Conservation (phyloP, 2,329 filamentous ascomycete species). For the Diaporthe longicolla region DNA sequence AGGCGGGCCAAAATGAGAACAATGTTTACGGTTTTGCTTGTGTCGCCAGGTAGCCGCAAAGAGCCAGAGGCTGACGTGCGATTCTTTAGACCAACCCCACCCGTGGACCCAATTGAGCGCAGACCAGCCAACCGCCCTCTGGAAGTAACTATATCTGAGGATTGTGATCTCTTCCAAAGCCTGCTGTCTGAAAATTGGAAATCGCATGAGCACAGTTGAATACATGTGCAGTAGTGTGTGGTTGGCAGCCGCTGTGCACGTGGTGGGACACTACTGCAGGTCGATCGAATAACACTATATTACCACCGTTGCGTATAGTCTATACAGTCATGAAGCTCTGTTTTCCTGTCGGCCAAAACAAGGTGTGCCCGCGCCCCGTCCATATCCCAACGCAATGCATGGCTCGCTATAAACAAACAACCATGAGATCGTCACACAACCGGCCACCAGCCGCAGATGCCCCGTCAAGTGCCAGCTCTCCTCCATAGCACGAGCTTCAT, state of each 20-base stretch:
- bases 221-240: neutral
- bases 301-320: constrained; percentile 23
- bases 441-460: neutral
- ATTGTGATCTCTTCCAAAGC: too few relatives aligned
- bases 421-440: constrained; percentile 21
- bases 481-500: neutral
- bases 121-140: neutral
- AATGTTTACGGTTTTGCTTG: constrained; percentile 26
- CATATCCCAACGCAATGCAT: constrained; percentile 38
- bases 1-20: neutral
- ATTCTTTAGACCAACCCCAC: constrained; percentile 34
- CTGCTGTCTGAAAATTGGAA: neutral
- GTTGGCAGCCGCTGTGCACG: neutral
- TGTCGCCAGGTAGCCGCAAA: constrained; percentile 28
- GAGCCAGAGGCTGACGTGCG: constrained; percentile 26
- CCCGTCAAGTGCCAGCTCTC: neutral
- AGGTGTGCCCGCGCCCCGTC: neutral
- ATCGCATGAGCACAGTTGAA: neutral
- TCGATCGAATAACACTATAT: neutral
- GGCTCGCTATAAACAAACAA: constrained; percentile 37
- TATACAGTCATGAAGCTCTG: constrained; percentile 24
- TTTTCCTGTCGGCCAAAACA: constrained; percentile 20
- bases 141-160: neutral
- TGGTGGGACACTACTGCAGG: neutral
- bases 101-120: constrained; percentile 24